Evolutionary conservation across 768 basidiomycete genomes (phyloP).

Genomic region (Mycena indigotica): DNA sequence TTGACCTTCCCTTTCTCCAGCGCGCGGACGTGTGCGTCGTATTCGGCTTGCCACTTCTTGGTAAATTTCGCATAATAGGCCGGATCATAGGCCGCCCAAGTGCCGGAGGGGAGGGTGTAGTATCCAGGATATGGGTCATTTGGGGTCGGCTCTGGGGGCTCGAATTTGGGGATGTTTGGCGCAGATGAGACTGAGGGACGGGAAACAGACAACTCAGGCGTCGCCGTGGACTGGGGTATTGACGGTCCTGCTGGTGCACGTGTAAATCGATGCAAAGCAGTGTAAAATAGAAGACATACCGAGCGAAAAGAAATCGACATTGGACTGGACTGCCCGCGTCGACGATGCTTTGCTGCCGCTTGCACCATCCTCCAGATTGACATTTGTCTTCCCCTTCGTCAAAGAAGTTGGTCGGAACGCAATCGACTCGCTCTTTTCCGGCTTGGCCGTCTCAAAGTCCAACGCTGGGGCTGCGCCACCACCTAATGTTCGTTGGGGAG

Average conservation of each 20-base stretch:
- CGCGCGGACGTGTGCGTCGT: conserved; percentile 70
- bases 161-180: conserved; percentile 65
- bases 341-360: conserved; percentile 17
- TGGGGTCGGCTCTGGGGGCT: conserved; percentile 72
- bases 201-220: conserved; percentile 25
- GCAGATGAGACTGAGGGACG: conserved; percentile 59
- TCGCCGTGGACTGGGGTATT: conserved; percentile 30
- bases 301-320: conserved; percentile 71
- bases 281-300: conserved; percentile 38
- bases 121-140: conserved; percentile 85
- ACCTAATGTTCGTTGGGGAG: conserved; percentile 62
- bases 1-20: conserved; percentile 68
- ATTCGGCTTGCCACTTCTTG: conserved; percentile 73
- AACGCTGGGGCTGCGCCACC: conserved; percentile 62
- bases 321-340: conserved; percentile 31
- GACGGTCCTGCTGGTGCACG: conserved; percentile 10
- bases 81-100: conserved; percentile 75
- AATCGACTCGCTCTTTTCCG: conserved; percentile 34
- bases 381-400: conserved; percentile 59
- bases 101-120: conserved; percentile 79
- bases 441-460: conserved; percentile 44
- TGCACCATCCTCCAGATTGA: conserved; percentile 50
- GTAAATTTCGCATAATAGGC: conserved; percentile 68
- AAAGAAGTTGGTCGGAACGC: conserved; percentile 64
- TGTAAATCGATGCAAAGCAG: background rate